Percentiles rank a stretch among this genome's conserved stretches.
These are phyloP conservation scores for Brassica incana DNA, from an alignment of 345 rosid species.

Conservation along the genomic window DNA sequence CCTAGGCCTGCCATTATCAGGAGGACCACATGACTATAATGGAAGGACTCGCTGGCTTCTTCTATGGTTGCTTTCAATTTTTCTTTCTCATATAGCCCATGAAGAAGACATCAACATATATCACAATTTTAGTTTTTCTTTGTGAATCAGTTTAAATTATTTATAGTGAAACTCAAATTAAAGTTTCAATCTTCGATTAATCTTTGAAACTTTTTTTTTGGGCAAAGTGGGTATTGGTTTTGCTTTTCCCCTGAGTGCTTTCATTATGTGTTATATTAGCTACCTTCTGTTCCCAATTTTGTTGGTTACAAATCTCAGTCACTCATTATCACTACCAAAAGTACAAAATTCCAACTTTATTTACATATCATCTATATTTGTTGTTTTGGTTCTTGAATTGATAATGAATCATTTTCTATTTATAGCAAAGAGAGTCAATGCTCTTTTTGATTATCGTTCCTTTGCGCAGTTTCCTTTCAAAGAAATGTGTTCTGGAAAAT, in stretches of 20 bases:
- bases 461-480: constrained; percentile 17
- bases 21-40: constrained; percentile 74
- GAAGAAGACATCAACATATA: constrained; percentile 44
- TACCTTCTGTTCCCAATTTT: constrained; percentile 24
- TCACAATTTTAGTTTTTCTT: constrained; percentile 23
- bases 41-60: constrained; percentile 48
- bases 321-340: constrained; percentile 34
- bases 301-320: constrained; percentile 38
- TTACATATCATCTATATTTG: neutral
- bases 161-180: constrained; percentile 42
- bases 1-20: constrained; percentile 56
- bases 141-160: constrained; percentile 26
- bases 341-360: constrained; percentile 31
- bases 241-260: constrained; percentile 30
- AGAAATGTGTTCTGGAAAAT: constrained; percentile 20
- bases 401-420: constrained; percentile 34
- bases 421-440: constrained; percentile 26
- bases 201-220: neutral
- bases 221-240: constrained; percentile 14
- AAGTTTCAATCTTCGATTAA: constrained; percentile 12
- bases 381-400: constrained; percentile 30
- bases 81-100: constrained; percentile 39
- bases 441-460: constrained; percentile 29
- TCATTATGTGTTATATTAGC: constrained; percentile 36
- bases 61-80: constrained; percentile 73